Base-by-base conservation (phyloP, 805 yeast species). In the Kodamaea laetipori region DNA sequence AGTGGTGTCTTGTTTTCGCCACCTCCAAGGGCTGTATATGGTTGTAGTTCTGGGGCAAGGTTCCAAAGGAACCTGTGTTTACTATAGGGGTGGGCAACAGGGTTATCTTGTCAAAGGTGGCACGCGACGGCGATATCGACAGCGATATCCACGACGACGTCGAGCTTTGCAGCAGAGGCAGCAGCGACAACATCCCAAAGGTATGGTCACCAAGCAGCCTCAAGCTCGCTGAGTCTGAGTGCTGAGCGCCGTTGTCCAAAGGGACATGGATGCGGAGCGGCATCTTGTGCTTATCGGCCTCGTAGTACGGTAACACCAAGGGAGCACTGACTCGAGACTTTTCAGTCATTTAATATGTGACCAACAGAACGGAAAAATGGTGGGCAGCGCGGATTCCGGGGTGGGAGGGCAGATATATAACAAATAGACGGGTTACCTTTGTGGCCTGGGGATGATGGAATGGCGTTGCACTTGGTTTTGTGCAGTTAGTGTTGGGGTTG, bases 21-120 rank as follows among this genome's bases (percentile, higher is more conserved):
- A 42, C 13, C 6, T 39, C 46, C 27, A 42, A 35, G 10, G 34
- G 30, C 35, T 17, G 30, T 27, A n/a, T 11, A 15, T 30, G 34
- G 30, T 35, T 13, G 41, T 36, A 40, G 30, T 42, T 12, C 19
- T 30, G 34, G 19, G 34, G 34, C 17, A 30, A 13, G 34, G 19
- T 15, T 13, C 18, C 36, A 52, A 15, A 13, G 6, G 38, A 35
- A n/a, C 38, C 38, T 4, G 25, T 21, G 25, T 28, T 33, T 21
- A 49, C 30, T 27, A 74, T 53, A 1, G 80, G 80, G 0, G 79
- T 73, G 2, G 80, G 80, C 13, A 75, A 55, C 39, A 67, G 74
- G 1, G 76, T 64, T 11, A 73, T 58, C 9, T 58, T 56, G 32
- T 66, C 69, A 49, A 61, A 64, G 12, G 49, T 49, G 32, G 33